These are phyloP conservation scores for Lagenidium giganteum DNA, from an alignment of 352 stramenopile species.

Conservation along the genomic window DNA sequence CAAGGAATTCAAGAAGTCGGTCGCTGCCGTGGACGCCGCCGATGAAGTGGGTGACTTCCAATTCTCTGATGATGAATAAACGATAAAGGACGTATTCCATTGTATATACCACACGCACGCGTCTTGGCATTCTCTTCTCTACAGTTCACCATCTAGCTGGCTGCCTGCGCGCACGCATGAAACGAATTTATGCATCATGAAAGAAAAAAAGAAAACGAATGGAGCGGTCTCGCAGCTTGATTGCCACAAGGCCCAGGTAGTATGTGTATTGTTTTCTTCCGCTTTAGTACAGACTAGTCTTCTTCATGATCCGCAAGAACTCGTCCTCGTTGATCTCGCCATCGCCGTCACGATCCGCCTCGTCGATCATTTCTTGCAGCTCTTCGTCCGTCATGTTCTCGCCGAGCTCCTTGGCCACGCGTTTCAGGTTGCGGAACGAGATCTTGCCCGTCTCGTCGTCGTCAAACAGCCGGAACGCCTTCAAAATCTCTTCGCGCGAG, in stretches of 20 bases:
- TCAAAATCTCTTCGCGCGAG: slow-evolving; percentile 95
- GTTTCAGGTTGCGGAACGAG: slow-evolving; percentile 95
- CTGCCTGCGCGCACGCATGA: too few relatives aligned
- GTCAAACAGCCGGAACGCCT: slow-evolving; percentile 98
- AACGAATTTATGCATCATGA: neutral
- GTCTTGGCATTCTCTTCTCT: too few relatives aligned
- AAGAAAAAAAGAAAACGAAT: neutral
- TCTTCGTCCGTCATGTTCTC: slow-evolving; percentile 98
- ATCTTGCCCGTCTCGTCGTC: slow-evolving; percentile 97
- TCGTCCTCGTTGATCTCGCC: slow-evolving; percentile 96
- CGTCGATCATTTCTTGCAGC: slow-evolving; percentile 98
- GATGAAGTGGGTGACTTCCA: slow-evolving; percentile 78
- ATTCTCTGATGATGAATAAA: slow-evolving; percentile 65
- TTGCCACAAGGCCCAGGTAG: too few relatives aligned
- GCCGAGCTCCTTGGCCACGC: slow-evolving; percentile 95
- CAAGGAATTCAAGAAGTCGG: slow-evolving; percentile 76
- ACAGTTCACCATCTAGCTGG: too few relatives aligned
- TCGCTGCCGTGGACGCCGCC: slow-evolving; percentile 59
- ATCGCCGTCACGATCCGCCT: slow-evolving; percentile 93
- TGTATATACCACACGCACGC: too few relatives aligned
- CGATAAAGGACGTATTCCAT: slow-evolving; percentile 7
- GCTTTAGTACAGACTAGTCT: slow-evolving; percentile 86
- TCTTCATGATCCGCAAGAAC: slow-evolving; percentile 97
- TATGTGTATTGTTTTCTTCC: too few relatives aligned
- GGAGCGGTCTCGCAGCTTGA: too few relatives aligned